Evolutionary conservation across 2,329 filamentous ascomycete genomes (phyloP).

Genomic region (Delphinella strobiligena): DNA sequence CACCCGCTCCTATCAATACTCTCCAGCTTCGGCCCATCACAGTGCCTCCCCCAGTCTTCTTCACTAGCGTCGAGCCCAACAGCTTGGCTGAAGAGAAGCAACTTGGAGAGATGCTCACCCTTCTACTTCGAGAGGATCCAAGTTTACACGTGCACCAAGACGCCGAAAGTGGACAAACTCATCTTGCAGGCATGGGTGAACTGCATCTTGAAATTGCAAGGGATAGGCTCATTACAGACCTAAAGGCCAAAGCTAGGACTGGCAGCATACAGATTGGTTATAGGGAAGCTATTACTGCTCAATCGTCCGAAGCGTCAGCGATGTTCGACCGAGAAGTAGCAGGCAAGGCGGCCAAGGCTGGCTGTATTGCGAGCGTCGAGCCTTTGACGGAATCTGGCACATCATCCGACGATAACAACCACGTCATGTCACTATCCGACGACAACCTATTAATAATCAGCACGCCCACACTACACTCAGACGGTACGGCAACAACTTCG

Average conservation of each 20-base stretch:
- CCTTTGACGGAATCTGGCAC: conserved; percentile 36
- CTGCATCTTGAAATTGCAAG: conserved; percentile 88
- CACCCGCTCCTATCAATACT: conserved; percentile 56
- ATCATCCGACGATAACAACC: conserved; percentile 18
- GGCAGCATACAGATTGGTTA: conserved; percentile 93
- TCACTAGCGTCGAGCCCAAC: conserved; percentile 79
- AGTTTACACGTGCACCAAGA: conserved; percentile 77
- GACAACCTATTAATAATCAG: conserved; percentile 57
- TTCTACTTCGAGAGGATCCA: conserved; percentile 82
- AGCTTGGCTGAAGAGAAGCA: conserved; percentile 68
- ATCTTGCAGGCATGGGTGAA: conserved; percentile 91
- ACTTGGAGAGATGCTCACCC: conserved; percentile 61
- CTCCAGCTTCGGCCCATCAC: conserved; percentile 79
- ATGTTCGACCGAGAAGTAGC: conserved; percentile 70
- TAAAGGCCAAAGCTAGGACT: conserved; percentile 76
- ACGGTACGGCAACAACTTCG: conserved; percentile 26
- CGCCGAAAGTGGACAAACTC: conserved; percentile 83
- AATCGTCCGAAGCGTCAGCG: conserved; percentile 45
- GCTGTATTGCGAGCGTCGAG: conserved; percentile 56
- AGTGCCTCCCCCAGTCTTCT: conserved; percentile 89
- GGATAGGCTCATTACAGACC: conserved; percentile 75
- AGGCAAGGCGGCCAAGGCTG: conserved; percentile 66
- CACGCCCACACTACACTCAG: conserved; percentile 36
- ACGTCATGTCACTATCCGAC: conserved; percentile 39
- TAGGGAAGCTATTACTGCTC: conserved; percentile 61